Conservation (phyloP, 176 grass and related monocot genomes). For the Aegilops bicornis region DNA sequence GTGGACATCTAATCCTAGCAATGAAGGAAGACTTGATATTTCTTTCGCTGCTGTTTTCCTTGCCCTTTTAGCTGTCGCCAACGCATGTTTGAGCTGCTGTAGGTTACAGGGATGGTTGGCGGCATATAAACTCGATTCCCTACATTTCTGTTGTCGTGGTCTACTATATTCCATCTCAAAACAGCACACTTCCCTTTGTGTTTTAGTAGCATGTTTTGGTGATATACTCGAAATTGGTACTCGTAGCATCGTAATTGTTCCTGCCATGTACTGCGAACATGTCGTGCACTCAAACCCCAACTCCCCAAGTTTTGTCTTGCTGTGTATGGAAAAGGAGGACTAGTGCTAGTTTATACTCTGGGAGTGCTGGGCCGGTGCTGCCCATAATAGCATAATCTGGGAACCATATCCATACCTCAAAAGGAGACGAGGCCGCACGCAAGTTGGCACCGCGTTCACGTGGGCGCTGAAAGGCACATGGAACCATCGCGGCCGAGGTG, state of each 20-base stretch:
- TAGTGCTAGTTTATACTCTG: neutral
- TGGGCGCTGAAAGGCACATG: slow-evolving; percentile 24
- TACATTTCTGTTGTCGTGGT: no score
- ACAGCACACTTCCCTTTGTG: neutral
- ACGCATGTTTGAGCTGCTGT: neutral
- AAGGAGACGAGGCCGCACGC: neutral
- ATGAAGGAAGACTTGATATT: neutral
- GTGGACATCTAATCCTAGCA: neutral
- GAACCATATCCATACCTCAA: slow-evolving; percentile 15
- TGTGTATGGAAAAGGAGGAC: neutral
- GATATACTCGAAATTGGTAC: no score
- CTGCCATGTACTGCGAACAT: neutral
- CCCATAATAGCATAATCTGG: neutral
- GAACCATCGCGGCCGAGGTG: neutral
- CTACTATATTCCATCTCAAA: neutral
- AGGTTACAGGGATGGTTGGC: neutral
- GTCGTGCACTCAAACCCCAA: no score
- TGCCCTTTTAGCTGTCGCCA: neutral
- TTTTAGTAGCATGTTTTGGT: no score
- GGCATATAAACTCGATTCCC: no score
- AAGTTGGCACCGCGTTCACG: neutral
- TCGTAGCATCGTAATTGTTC: neutral
- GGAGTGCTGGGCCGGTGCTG: neutral
- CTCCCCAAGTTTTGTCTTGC: neutral
- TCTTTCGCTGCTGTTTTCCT: neutral